Evolutionary conservation across 1,284 basidiomycete genomes (phyloP).

Genomic region (Stygiomarasmius scandens): DNA sequence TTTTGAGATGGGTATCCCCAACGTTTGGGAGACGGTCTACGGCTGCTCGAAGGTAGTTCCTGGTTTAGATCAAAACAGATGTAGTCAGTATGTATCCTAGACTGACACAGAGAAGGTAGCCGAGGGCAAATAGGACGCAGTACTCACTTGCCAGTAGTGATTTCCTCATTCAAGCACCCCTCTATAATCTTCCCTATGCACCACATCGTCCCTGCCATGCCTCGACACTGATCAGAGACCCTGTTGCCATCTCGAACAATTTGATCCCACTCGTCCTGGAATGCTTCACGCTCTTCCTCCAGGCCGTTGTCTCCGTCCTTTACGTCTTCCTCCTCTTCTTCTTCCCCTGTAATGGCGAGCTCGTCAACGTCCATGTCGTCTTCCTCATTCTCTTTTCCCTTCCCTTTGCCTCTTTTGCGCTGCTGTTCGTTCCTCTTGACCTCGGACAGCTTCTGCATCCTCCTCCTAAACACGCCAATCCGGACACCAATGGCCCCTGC

Average conservation of each 20-base stretch:
- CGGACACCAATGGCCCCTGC: conserved; percentile 62
- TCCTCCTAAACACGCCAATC: conserved; percentile 44
- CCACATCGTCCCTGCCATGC: conserved; percentile 56
- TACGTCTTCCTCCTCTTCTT: conserved; percentile 8
- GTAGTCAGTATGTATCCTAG: too few relatives aligned
- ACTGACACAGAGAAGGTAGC: too few relatives aligned
- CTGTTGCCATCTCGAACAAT: conserved; percentile 36
- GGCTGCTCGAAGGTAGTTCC: conserved; percentile 62
- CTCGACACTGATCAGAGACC: conserved; percentile 47
- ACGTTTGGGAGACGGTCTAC: conserved; percentile 57
- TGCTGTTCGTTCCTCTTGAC: conserved; percentile 5
- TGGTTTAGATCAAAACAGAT: too few relatives aligned
- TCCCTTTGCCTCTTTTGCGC: background rate
- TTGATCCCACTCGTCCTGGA: conserved; percentile 30
- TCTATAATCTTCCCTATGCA: conserved; percentile 57
- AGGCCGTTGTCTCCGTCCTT: conserved; percentile 1
- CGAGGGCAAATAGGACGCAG: conserved; percentile 17
- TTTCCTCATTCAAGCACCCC: conserved; percentile 57
- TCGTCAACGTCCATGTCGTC: background rate
- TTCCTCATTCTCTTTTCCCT: background rate
- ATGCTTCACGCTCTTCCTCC: conserved; percentile 10
- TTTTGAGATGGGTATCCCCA: conserved; percentile 72
- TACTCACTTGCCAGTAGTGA: conserved; percentile 61
- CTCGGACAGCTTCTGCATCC: conserved; percentile 1
- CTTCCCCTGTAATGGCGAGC: conserved; percentile 19